A percentile compares a stretch with the other conserved stretches of the same genome.
These are phyloP conservation scores for Ascochyta koolunga DNA, from an alignment of 2,329 filamentous ascomycete species.

Conservation along the genomic window DNA sequence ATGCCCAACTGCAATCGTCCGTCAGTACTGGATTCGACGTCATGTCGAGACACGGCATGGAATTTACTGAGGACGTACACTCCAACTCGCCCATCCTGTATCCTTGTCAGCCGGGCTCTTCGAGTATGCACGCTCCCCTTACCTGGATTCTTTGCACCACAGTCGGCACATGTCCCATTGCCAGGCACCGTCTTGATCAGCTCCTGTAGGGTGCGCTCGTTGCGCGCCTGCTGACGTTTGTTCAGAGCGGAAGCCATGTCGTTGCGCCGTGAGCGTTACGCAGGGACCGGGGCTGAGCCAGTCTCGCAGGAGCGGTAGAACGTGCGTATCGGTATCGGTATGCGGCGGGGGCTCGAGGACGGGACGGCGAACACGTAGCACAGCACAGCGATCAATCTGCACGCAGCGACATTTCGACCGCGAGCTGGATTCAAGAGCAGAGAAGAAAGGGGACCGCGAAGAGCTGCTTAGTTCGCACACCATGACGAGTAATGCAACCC, in stretches of 20 bases:
- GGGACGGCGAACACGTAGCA: slow-evolving; percentile 13
- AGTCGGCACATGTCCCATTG: slow-evolving; percentile 95
- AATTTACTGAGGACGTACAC: slow-evolving; percentile 62
- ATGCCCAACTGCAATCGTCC: slow-evolving; percentile 73
- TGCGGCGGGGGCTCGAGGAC: slow-evolving; percentile 9
- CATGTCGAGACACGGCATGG: slow-evolving; percentile 5
- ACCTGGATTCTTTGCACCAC: slow-evolving; percentile 90
- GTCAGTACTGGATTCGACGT: slow-evolving; percentile 21
- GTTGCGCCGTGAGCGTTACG: slow-evolving; percentile 11
- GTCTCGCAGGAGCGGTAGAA: slow-evolving; percentile 8
- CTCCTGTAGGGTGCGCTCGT: slow-evolving; percentile 90
- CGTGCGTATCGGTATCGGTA: too few relatives aligned
- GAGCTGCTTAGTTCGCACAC: slow-evolving; percentile 15
- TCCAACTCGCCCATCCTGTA: slow-evolving; percentile 95
- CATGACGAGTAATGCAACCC: slow-evolving; percentile 17
- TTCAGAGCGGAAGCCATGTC: slow-evolving; percentile 76
- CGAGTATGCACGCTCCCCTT: slow-evolving; percentile 44
- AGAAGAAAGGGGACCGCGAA: slow-evolving; percentile 12
- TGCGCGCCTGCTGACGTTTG: slow-evolving; percentile 97
- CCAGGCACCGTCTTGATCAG: slow-evolving; percentile 83
- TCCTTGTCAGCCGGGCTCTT: slow-evolving; percentile 37
- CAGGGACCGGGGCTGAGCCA: slow-evolving; percentile 10
- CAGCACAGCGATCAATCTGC: slow-evolving; percentile 8
- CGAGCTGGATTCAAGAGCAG: background rate
- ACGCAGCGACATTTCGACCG: slow-evolving; percentile 8